Evolutionary conservation across 202 grass and related monocot genomes (phyloP), one percentile per base, ranked within the genome.

Genomic region (Setaria italica): DNA sequence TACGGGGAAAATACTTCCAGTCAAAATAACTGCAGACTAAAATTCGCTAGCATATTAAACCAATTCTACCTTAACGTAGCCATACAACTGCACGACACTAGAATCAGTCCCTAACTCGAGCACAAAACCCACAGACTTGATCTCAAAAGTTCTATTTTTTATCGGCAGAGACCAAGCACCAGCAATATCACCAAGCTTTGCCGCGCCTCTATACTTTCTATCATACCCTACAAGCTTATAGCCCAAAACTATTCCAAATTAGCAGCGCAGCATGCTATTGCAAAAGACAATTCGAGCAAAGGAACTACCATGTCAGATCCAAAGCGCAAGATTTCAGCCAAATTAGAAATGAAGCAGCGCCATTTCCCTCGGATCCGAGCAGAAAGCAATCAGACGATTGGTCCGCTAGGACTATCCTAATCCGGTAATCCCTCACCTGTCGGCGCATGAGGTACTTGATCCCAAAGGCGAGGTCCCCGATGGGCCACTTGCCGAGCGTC

Each of bases 401-500:
- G 34, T 80, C 41, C 49, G 57, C 54, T 4, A 49, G 30, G 64
- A 45, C 13, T 9, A 41, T 29, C 74, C 17, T 30, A 62, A 62
- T 25, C 25, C 25, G 25, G 25, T 25, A 25, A 25, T 33, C 59
- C 29, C 87, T 86, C 58, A 95, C 93, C 93, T 99, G 93, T 43
- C 88, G 88, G 80, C 93, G 88, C 89, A 96, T 99, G 56, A 99
- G 85, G 80, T 99, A 99, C 73, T 96, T 99, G 80, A 99, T 99
- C 67, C 93, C 93, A 67, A 99, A 99, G 39, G 96, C 93, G 57
- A 99, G 87, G 89, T 99, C 96, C 19, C 91, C 91, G 75, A 99
- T 95, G 43, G 93, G 96, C 96, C 96, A 99, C 87, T 99, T 99
- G 62, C 91, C 91, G 25, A 99, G 90, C 71, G 93, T 99, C 85